These are phyloP conservation scores for Monilinia laxa DNA, from an alignment of 2,329 filamentous ascomycete genomes.

Conservation along the genomic window DNA sequence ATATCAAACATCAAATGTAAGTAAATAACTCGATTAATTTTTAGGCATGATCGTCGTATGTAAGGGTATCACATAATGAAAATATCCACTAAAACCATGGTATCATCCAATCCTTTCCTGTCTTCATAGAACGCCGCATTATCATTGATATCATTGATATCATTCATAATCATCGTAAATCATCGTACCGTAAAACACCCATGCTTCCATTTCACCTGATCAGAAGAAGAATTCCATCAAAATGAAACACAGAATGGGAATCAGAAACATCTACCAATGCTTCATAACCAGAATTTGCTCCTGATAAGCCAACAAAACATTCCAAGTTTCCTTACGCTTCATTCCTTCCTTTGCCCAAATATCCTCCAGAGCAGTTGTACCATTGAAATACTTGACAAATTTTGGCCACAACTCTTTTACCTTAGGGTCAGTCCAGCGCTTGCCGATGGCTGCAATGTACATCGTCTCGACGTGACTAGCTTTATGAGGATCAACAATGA, in stretches of 20 bases:
- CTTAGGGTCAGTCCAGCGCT: constrained; percentile 49
- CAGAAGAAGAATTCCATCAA: background rate
- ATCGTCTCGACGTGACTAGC: constrained; percentile 75
- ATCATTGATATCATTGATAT: background rate
- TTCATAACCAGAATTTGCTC: constrained; percentile 66
- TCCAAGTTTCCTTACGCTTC: constrained; percentile 80
- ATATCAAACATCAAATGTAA: background rate
- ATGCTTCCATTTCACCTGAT: background rate
- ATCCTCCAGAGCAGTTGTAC: constrained; percentile 78
- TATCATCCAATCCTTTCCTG: constrained; percentile 10
- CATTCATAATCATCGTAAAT: background rate
- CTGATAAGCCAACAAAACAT: constrained; percentile 61
- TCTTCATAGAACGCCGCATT: background rate
- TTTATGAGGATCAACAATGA: constrained; percentile 76
- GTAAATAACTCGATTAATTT: background rate
- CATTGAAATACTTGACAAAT: constrained; percentile 83
- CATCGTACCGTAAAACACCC: background rate
- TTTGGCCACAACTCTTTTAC: constrained; percentile 67
- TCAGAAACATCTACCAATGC: constrained; percentile 59
- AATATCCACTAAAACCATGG: constrained; percentile 11
- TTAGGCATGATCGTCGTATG: background rate
- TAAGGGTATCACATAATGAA: constrained; percentile 10
- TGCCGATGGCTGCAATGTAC: constrained; percentile 62
- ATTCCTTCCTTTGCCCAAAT: constrained; percentile 82
- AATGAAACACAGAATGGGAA: background rate